Evolutionary conservation across 2,329 filamentous ascomycete species (phyloP).

Genomic region (Colletotrichum eleusines): DNA sequence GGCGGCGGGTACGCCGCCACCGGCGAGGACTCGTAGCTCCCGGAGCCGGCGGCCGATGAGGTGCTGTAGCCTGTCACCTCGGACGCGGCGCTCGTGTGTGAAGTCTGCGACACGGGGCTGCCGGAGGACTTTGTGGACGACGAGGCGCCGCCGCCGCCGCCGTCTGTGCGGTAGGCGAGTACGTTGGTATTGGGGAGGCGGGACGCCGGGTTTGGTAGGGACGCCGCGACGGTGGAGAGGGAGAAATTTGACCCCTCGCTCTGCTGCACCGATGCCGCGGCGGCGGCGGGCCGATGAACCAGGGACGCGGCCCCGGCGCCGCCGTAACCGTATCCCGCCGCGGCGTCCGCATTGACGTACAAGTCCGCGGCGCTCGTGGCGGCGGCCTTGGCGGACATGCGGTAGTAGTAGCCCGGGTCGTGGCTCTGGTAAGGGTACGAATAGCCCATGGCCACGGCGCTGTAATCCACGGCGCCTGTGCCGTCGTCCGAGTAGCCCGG

Average conservation of each 20-base stretch:
- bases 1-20: constrained; percentile 33
- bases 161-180: constrained; percentile 40
- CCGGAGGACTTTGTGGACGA: constrained; percentile 24
- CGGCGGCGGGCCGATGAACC: constrained; percentile 51
- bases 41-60: not conserved
- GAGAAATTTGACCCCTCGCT: constrained; percentile 54
- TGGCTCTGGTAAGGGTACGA: constrained; percentile 52
- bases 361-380: constrained; percentile 45
- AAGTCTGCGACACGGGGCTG: constrained; percentile 22
- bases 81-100: constrained; percentile 28
- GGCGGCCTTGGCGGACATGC: constrained; percentile 46
- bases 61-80: constrained; percentile 27
- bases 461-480: constrained; percentile 51
- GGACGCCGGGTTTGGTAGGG: constrained; percentile 53
- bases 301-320: constrained; percentile 45
- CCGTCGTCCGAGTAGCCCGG: constrained; percentile 52
- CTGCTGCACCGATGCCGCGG: constrained; percentile 38
- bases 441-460: constrained; percentile 47
- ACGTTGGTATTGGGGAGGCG: constrained; percentile 49
- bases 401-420: constrained; percentile 50
- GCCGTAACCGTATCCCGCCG: constrained; percentile 49
- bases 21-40: constrained; percentile 24
- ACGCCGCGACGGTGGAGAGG: constrained; percentile 56
- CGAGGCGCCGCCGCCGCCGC: not conserved
- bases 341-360: constrained; percentile 53